These are phyloP conservation scores for Coemansia sp. DNA, from an alignment of 371 early-diverging fungal genomes.

Conservation along the genomic window DNA sequence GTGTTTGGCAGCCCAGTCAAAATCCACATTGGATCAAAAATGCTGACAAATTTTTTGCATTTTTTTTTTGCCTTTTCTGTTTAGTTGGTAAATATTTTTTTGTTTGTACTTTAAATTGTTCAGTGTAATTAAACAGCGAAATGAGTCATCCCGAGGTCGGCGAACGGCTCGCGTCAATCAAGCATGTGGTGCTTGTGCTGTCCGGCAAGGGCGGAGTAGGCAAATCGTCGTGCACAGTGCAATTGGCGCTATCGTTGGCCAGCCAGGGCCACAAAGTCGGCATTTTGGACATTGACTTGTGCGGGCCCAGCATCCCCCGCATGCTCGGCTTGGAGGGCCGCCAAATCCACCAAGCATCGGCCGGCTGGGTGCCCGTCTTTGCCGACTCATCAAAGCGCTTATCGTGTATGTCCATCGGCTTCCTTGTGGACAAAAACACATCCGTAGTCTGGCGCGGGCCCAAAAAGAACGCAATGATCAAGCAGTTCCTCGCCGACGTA, in stretches of 20 bases:
- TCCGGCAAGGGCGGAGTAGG: conserved; percentile 99
- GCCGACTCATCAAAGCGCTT: conserved; percentile 82
- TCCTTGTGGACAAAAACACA: conserved; percentile 82
- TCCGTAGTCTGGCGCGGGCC: conserved; percentile 99
- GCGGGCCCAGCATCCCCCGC: conserved; percentile 95
- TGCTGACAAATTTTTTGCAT: background rate
- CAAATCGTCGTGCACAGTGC: conserved; percentile 84
- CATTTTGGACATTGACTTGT: conserved; percentile 97
- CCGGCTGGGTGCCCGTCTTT: conserved; percentile 86
- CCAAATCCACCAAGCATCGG: conserved; percentile 52
- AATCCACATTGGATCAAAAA: background rate
- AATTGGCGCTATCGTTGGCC: conserved; percentile 77
- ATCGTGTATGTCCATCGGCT: conserved; percentile 95
- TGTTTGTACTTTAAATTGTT: conserved; percentile 1
- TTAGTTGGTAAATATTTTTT: background rate
- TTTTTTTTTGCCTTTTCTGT: background rate
- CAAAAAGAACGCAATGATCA: conserved; percentile 94
- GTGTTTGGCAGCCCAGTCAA: background rate
- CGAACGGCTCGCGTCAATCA: conserved; percentile 48
- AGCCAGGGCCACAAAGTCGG: conserved; percentile 67
- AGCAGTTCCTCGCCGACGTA: conserved; percentile 95
- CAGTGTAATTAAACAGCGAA: background rate
- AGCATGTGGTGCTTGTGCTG: conserved; percentile 74
- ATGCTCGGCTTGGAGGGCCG: conserved; percentile 80
- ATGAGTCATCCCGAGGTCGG: conserved; percentile 46